A percentile compares a stretch with the other conserved stretches of the same genome.
These are phyloP conservation scores for Candida tibetensis DNA, from an alignment of 805 yeast genomes.

Conservation along the genomic window DNA sequence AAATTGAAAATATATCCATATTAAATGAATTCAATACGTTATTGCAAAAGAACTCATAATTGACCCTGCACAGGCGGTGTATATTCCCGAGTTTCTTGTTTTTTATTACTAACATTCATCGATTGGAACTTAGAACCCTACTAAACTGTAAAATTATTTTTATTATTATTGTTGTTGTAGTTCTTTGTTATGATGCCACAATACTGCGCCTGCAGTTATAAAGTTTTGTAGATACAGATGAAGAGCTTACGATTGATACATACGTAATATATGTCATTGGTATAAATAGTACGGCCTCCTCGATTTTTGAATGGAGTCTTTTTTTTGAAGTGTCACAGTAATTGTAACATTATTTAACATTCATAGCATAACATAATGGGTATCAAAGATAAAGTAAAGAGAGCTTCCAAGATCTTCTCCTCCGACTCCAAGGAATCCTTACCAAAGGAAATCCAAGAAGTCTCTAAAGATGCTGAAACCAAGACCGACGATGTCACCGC, in stretches of 20 bases:
- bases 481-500: conserved; percentile 3
- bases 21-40: too few species aligned
- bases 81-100: too few species aligned
- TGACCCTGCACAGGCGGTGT: too few species aligned
- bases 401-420: conserved; percentile 36
- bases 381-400: conserved; percentile 37
- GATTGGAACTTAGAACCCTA: too few species aligned
- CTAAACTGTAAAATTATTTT: background rate
- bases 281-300: background rate
- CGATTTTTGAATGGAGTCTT: background rate
- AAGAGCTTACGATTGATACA: too few species aligned
- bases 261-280: background rate
- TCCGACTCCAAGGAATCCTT: conserved; percentile 26
- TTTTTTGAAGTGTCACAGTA: too few species aligned
- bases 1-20: too few species aligned
- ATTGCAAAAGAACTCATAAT: too few species aligned
- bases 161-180: background rate
- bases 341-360: too few species aligned
- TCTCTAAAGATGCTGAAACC: conserved; percentile 2
- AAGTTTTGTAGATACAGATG: background rate
- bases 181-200: background rate
- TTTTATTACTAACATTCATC: too few species aligned
- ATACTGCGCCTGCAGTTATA: background rate
- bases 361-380: conserved; percentile 30
- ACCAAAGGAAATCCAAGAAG: conserved; percentile 4